These are phyloP conservation scores for Tarenaya hassleriana DNA, from an alignment of 345 rosid genomes.

Conservation along the genomic window DNA sequence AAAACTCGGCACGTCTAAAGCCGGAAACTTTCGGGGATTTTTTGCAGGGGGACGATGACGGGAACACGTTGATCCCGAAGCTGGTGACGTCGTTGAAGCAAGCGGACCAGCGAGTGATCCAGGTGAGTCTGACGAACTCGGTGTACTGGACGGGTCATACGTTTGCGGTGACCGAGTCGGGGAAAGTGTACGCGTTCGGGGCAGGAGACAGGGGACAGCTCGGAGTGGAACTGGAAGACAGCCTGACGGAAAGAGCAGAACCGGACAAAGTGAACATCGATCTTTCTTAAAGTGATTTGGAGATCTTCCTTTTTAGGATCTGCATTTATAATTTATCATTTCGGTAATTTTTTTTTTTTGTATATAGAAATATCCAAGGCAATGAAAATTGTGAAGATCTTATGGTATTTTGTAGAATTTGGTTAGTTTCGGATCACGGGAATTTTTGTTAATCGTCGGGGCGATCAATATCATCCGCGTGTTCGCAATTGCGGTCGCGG, in stretches of 20 bases:
- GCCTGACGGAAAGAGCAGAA: constrained; percentile 65
- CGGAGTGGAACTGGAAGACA: constrained; percentile 56
- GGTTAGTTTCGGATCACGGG: too few relatives aligned
- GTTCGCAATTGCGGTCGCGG: too few relatives aligned
- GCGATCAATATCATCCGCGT: too few relatives aligned
- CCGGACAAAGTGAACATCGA: constrained; percentile 68
- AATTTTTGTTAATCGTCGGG: too few relatives aligned
- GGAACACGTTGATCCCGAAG: constrained; percentile 60
- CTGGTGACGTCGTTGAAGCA: constrained; percentile 67
- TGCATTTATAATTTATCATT: too few relatives aligned
- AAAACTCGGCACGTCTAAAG: neutral
- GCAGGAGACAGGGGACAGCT: constrained; percentile 97
- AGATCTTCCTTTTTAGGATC: constrained; percentile 10
- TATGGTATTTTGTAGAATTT: too few relatives aligned
- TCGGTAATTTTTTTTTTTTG: constrained; percentile 1
- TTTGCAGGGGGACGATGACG: constrained; percentile 57
- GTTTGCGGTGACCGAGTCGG: constrained; percentile 76
- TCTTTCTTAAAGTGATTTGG: constrained; percentile 29
- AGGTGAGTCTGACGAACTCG: constrained; percentile 83
- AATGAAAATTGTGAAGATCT: too few relatives aligned
- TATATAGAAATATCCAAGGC: too few relatives aligned
- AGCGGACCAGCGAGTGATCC: constrained; percentile 65
- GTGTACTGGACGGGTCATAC: constrained; percentile 84
- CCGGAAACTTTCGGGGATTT: neutral
- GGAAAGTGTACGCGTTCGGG: constrained; percentile 81